A percentile compares a stretch with the other conserved stretches of the same genome.
phyloP scores from a whole-genome alignment of 192 early-diverging fungal genomes.

The Coemansia aciculifera region DNA sequence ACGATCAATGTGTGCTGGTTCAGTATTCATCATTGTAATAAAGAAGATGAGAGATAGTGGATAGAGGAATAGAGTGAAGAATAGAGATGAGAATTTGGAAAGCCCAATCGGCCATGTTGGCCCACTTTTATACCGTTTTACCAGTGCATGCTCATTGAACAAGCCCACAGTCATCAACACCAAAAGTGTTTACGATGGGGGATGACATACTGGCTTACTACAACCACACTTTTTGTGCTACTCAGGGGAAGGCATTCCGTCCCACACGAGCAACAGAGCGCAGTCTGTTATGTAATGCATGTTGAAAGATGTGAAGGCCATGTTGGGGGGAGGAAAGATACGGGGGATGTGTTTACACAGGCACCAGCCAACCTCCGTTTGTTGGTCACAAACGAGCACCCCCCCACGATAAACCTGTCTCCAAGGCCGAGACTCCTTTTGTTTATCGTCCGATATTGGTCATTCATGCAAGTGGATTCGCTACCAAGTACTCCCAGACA shows the following conservation, averaged over 20 bases:
- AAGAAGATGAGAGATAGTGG: not conserved
- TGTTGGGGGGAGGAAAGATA: too few relatives aligned
- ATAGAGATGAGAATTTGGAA: not conserved
- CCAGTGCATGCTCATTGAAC: not conserved
- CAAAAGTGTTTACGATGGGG: not conserved
- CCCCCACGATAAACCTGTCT: not conserved
- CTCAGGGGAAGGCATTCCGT: not conserved
- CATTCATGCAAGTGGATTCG: not conserved
- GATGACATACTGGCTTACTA: not conserved
- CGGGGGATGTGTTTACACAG: not conserved
- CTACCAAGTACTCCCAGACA: not conserved
- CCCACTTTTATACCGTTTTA: not conserved
- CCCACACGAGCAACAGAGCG: not conserved
- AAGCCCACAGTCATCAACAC: not conserved
- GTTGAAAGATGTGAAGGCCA: not conserved
- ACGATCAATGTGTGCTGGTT: conserved; percentile 63
- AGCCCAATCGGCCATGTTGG: not conserved
- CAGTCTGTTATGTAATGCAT: not conserved
- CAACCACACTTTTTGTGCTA: not conserved
- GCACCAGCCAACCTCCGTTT: not conserved
- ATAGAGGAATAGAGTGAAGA: not conserved
- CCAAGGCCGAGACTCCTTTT: not conserved
- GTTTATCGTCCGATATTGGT: not conserved
- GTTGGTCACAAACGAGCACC: not conserved
- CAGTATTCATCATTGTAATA: conserved; percentile 19